These are phyloP conservation scores for Chalciporus chontae DNA, from an alignment of 768 basidiomycete genomes.

Conservation along the genomic window DNA sequence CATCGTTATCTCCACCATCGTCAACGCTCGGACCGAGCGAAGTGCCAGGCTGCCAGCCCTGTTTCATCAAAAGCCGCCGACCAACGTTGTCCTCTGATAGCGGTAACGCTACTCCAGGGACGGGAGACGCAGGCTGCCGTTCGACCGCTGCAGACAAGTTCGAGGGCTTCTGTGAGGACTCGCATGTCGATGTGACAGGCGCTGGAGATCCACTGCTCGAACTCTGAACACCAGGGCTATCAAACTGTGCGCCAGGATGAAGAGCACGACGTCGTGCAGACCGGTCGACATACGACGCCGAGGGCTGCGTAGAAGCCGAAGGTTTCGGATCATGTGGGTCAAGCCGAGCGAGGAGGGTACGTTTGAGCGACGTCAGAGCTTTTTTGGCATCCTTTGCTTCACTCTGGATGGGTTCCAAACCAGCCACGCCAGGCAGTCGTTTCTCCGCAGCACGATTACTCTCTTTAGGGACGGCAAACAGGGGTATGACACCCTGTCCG, in stretches of 20 bases:
- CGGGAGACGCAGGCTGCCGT: background rate
- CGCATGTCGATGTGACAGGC: slow-evolving; percentile 4
- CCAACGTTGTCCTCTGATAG: slow-evolving; percentile 61
- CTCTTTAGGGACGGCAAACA: slow-evolving; percentile 36
- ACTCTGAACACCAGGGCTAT: slow-evolving; percentile 46
- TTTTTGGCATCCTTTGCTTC: slow-evolving; percentile 53
- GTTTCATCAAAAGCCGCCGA: slow-evolving; percentile 62
- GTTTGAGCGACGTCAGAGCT: slow-evolving; percentile 63
- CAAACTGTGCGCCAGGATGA: slow-evolving; percentile 47
- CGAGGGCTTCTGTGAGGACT: slow-evolving; percentile 21
- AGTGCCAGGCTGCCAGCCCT: slow-evolving; percentile 73
- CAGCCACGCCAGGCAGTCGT: slow-evolving; percentile 15
- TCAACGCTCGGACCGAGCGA: slow-evolving; percentile 27
- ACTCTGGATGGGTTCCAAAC: slow-evolving; percentile 5
- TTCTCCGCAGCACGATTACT: slow-evolving; percentile 17
- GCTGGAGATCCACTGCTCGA: slow-evolving; percentile 22
- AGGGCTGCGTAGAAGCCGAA: slow-evolving; percentile 11
- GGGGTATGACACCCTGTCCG: slow-evolving; percentile 54
- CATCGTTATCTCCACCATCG: slow-evolving; percentile 5
- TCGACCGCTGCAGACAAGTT: slow-evolving; percentile 11
- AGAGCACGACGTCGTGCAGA: slow-evolving; percentile 68
- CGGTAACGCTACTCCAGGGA: slow-evolving; percentile 37
- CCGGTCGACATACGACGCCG: slow-evolving; percentile 54
- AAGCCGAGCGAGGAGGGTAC: slow-evolving; percentile 56
- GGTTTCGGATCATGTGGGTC: slow-evolving; percentile 17